phyloP scores from a whole-genome alignment of 805 yeast species.

The Saccharomycopsis olivae region DNA sequence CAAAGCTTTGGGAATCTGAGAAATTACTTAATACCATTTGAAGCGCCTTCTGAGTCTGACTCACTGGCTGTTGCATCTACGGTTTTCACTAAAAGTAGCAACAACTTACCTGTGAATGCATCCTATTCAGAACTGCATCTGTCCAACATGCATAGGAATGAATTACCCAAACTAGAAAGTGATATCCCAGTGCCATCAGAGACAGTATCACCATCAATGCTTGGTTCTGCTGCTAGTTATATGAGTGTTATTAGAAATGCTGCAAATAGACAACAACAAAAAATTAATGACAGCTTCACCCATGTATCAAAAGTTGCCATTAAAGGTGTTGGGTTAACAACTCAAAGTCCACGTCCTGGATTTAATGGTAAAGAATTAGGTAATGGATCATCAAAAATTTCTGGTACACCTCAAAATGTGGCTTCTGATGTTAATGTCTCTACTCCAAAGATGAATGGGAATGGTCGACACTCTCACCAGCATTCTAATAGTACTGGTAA shows the following conservation, averaged over 20 bases:
- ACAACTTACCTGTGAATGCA: not conserved
- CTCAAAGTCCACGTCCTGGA: not conserved
- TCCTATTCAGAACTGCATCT: not conserved
- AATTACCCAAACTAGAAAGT: no score
- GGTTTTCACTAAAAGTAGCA: not conserved
- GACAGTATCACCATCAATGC: not conserved
- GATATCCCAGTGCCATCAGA: not conserved
- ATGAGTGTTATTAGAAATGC: conserved; percentile 14
- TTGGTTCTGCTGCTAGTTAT: conserved; percentile 9
- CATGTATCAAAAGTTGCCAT: conserved; percentile 15
- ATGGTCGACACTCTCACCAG: not conserved
- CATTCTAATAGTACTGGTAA: no score
- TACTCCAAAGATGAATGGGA: no score
- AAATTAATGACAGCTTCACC: conserved; percentile 10
- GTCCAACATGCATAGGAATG: no score
- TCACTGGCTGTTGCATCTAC: no score
- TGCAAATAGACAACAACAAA: conserved; percentile 12
- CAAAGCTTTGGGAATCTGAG: no score
- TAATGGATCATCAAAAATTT: not conserved
- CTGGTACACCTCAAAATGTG: not conserved
- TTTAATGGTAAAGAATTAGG: no score
- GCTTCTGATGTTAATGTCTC: not conserved
- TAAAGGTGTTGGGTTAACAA: conserved; percentile 1
- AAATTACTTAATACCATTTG: no score
- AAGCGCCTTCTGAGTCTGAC: no score